A percentile compares a stretch with the other conserved stretches of the same genome.
These are phyloP conservation scores for Strigomonas culicis DNA, from an alignment of 208 protist genomes.

Conservation along the genomic window DNA sequence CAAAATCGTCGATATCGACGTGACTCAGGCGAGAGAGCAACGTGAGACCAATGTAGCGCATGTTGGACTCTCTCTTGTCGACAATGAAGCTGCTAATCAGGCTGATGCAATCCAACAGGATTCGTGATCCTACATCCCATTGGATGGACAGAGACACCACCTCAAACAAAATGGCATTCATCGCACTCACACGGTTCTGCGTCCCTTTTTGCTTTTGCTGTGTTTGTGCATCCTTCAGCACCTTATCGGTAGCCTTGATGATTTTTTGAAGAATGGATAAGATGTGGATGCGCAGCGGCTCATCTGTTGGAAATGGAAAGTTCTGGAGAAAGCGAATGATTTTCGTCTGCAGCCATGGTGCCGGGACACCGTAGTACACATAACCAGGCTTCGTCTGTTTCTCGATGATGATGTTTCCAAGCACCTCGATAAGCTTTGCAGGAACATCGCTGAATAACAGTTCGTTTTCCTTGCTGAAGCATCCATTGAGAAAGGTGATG, in stretches of 20 bases:
- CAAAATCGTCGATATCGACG: constrained; percentile 43
- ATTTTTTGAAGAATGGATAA: constrained; percentile 77
- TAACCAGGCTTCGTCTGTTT: constrained; percentile 92
- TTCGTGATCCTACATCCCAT: constrained; percentile 79
- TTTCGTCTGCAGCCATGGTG: constrained; percentile 98
- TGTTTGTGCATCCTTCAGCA: constrained; percentile 77
- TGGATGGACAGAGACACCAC: constrained; percentile 93
- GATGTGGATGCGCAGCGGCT: constrained; percentile 36
- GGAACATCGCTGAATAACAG: constrained; percentile 54
- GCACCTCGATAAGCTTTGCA: constrained; percentile 76
- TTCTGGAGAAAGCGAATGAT: constrained; percentile 96
- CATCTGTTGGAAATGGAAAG: constrained; percentile 87
- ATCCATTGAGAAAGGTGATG: constrained; percentile 89
- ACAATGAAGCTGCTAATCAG: constrained; percentile 89
- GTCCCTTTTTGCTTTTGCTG: constrained; percentile 83
- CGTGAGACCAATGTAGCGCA: constrained; percentile 88
- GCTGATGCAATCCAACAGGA: constrained; percentile 73
- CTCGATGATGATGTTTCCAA: constrained; percentile 81
- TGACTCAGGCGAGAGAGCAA: constrained; percentile 75
- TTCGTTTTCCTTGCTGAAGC: constrained; percentile 72
- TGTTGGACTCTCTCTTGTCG: constrained; percentile 89
- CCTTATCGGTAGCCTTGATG: constrained; percentile 82
- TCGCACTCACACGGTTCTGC: constrained; percentile 96
- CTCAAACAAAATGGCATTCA: constrained; percentile 97
- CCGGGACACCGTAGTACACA: constrained; percentile 97